Base-by-base conservation (phyloP, 2,329 filamentous ascomycete species). In the Penicillium frequentans region DNA sequence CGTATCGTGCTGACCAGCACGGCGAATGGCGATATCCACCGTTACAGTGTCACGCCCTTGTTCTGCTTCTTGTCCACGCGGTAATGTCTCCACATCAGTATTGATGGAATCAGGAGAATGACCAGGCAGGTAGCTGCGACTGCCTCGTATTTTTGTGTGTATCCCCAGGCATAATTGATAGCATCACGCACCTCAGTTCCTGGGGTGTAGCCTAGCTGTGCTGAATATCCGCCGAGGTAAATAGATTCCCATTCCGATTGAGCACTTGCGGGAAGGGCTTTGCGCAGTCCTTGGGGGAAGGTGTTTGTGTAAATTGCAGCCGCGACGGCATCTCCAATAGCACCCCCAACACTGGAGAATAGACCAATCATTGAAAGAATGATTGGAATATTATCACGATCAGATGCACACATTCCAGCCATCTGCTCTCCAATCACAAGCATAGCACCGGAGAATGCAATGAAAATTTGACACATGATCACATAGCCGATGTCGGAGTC, bases 351-450 rank as follows among this genome's bases (percentile, higher is more conserved):
- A 49, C 64, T 75, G 7, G 64, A 60, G 50, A 67, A 72, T 4
- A 77, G 65, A 9, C 69, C 67, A 19, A 75, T 45, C 9, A 76
- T 56, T 6, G 73, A 70, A n/a, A 77, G 66, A 66, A 76, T 70
- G 67, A 76, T 72, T 11, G 83, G 82, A 5, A 85, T 74, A 49
- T 84, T 77, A 49, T 82, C 77, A 52, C 84, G 83, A 54, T 79
- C 78, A 6, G 82, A 79, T 1, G 82, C 78, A 1, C 81, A 77
- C 70, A 86, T 82, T 35, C 86, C 80, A 6, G 84, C 82, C 60
- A 87, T 81, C 58, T 87, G 79, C 61, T 82, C 74, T 52, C 78
- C 77, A 59, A 85, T 78, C 47, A 85, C 79, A 14, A 85, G 74
- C 31, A 80, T 81, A 52, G 79, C 79, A 21, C 82, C 82, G 7